Base-by-base conservation (phyloP, 495 filamentous ascomycete species). In the Niebla homalea region DNA sequence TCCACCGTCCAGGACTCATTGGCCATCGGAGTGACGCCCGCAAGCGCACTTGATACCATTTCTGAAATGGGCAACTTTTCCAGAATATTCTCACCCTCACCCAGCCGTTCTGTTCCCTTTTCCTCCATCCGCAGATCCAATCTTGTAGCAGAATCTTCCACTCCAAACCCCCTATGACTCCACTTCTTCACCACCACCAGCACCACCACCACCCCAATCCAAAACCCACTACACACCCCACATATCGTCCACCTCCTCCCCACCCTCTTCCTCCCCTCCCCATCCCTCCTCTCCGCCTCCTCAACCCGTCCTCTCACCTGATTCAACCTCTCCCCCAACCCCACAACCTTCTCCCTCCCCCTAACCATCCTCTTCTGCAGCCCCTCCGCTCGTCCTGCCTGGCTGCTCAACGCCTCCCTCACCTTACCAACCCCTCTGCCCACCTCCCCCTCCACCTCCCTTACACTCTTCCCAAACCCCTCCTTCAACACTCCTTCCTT, bases 361-460 rank as follows among this genome's bases (percentile, higher is more conserved):
- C 48, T 18, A 50, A 57, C 37, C 45, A 51, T 38, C 48, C 52
- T 25, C 48, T 16, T 23, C 46, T 94, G 94, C 67, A 89, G 89
- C 58, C 80, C 83, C 4, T 72, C 96, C 5, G 71, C 92, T 15
- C 83, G 90, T 60, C 90, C 84, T 51, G 70, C 90, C 26, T 73
- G 77, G 39, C 64, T 77, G 0, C 68, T 96, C 29, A 79, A 82
- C 46, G 69, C 73, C 45, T 87, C 81, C 2, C 76, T 94, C 20
- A 53, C 67, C 1, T 77, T 72, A 4, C 74, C 96, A 18, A 79
- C 84, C 52, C 77, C 85, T 44, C 75, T 96, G 4, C 78, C 81
- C 1, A 69, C 67, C 7, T 74, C 77, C 42, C 67, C 92, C 11
- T 76, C 81, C 43, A 62, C 64, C 12, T 70, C 72, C 42, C 90